A percentile compares a stretch with the other conserved stretches of the same genome.
These are phyloP conservation scores for Suhomyces vadensis DNA, from an alignment of 805 yeast genomes.

Conservation along the genomic window DNA sequence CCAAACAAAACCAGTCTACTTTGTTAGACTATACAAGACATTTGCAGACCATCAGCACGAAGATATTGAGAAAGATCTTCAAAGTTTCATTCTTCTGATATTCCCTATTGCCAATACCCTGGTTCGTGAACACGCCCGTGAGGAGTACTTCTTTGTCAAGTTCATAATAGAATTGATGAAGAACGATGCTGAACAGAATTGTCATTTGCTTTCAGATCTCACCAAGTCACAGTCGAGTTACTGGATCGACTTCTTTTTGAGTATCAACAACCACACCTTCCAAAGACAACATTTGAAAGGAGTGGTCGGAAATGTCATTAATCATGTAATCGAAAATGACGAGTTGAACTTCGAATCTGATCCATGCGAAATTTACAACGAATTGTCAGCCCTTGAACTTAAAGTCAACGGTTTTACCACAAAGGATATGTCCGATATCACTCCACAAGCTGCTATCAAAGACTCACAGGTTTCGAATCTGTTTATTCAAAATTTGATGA, in stretches of 20 bases:
- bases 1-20: conserved; percentile 79
- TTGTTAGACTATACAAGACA: conserved; percentile 53
- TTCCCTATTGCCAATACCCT: conserved; percentile 35
- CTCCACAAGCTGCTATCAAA: conserved; percentile 73
- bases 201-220: conserved; percentile 34
- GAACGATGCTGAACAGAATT: conserved; percentile 36
- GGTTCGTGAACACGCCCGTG: conserved; percentile 52
- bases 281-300: conserved; percentile 48
- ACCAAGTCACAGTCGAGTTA: conserved; percentile 36
- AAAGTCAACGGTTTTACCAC: conserved; percentile 36
- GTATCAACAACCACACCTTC: conserved; percentile 47
- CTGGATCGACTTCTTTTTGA: conserved; percentile 48
- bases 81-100: conserved; percentile 23
- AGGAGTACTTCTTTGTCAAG: conserved; percentile 66
- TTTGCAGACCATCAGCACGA: conserved; percentile 16
- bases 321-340: conserved; percentile 44
- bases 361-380: conserved; percentile 59
- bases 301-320: conserved; percentile 40
- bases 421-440: conserved; percentile 33
- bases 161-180: conserved; percentile 51
- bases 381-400: conserved; percentile 39
- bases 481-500: conserved; percentile 74
- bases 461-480: conserved; percentile 69
- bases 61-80: conserved; percentile 19
- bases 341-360: conserved; percentile 75